These are phyloP conservation scores for Xylaria digitata DNA, from an alignment of 2,329 filamentous ascomycete genomes.

Conservation along the genomic window DNA sequence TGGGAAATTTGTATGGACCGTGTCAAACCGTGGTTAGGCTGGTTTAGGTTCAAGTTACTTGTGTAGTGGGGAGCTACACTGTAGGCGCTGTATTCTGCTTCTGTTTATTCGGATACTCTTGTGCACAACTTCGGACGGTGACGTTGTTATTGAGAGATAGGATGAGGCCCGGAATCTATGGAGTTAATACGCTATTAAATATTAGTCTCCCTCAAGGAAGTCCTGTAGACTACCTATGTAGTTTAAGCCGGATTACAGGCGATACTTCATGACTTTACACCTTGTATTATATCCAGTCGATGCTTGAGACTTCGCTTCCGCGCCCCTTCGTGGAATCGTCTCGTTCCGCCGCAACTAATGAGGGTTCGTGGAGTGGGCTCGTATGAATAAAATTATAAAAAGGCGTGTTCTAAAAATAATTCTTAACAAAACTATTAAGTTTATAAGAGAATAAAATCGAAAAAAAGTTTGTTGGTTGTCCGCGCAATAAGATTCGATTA, in stretches of 20 bases:
- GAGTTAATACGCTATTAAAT: not conserved
- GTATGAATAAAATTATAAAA: too few species aligned
- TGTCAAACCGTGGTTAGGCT: not conserved
- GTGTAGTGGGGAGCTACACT: not conserved
- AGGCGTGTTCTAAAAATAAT: too few species aligned
- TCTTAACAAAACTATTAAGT: too few species aligned
- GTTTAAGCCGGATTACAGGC: not conserved
- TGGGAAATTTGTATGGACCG: not conserved
- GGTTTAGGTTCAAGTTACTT: not conserved
- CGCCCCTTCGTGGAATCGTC: not conserved
- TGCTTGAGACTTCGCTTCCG: not conserved
- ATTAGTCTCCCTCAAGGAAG: not conserved
- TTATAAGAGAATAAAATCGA: too few species aligned
- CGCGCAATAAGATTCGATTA: too few species aligned
- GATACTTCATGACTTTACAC: not conserved
- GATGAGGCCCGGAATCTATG: not conserved
- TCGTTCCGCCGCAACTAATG: not conserved
- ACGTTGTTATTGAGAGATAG: not conserved
- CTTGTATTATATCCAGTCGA: too few species aligned
- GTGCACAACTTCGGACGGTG: not conserved
- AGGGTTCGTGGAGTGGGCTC: too few species aligned
- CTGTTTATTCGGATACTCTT: conserved; percentile 4
- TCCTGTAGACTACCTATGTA: too few species aligned
- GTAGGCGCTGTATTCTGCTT: not conserved
- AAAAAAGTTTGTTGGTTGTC: too few species aligned